Percentiles rank a stretch among this genome's conserved stretches.
These are phyloP conservation scores for Apiospora saccharicola DNA, from an alignment of 2,329 filamentous ascomycete species.

Conservation along the genomic window DNA sequence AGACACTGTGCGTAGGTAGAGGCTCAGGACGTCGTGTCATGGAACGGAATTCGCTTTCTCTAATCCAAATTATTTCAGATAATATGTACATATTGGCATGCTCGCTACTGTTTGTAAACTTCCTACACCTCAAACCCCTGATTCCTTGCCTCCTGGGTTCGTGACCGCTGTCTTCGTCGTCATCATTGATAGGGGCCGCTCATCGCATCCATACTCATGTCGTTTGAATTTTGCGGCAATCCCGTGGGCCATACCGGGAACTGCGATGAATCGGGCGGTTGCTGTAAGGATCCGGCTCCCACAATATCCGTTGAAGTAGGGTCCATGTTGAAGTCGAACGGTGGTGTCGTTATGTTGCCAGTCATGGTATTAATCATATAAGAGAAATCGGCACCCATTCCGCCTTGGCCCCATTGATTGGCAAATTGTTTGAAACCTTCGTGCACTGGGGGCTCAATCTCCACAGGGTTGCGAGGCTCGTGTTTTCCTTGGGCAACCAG, in stretches of 20 bases:
- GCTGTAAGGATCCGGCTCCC: background rate
- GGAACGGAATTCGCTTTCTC: background rate
- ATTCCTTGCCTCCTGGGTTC: background rate
- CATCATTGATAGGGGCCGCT: slow-evolving; percentile 28
- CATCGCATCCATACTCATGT: slow-evolving; percentile 26
- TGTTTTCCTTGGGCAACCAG: slow-evolving; percentile 41
- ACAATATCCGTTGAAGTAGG: slow-evolving; percentile 24
- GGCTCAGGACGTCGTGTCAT: background rate
- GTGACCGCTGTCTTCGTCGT: too few relatives aligned
- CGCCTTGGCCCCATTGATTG: slow-evolving; percentile 34
- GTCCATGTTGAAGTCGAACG: slow-evolving; percentile 27
- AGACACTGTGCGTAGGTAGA: background rate
- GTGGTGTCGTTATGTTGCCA: slow-evolving; percentile 31
- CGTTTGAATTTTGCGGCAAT: slow-evolving; percentile 23
- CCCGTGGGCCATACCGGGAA: slow-evolving; percentile 24
- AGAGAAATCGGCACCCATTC: slow-evolving; percentile 36
- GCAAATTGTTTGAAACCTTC: slow-evolving; percentile 35
- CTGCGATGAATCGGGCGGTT: slow-evolving; percentile 13
- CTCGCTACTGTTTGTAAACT: background rate
- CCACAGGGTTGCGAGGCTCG: slow-evolving; percentile 39
- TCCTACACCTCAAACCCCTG: background rate
- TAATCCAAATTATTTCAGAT: background rate
- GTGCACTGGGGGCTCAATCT: slow-evolving; percentile 37
- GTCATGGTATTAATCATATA: slow-evolving; percentile 43
- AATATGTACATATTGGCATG: background rate